A percentile compares a stretch with the other conserved stretches of the same genome.
Evolutionary conservation across 2,329 filamentous ascomycete genomes (phyloP).

Genomic region (Exophiala sp.): DNA sequence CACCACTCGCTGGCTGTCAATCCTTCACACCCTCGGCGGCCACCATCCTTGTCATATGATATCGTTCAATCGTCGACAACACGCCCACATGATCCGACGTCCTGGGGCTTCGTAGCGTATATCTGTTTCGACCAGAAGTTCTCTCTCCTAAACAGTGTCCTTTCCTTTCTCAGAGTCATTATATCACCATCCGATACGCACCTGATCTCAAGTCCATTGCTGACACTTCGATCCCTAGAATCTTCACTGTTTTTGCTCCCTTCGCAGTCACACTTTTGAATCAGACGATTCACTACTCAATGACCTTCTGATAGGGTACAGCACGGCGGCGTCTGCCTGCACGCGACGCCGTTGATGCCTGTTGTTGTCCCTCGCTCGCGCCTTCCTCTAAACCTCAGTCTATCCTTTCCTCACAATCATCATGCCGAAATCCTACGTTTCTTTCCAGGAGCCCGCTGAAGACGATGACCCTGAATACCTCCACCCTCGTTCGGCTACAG

Average conservation of each 20-base stretch:
- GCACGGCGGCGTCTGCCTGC: conserved; percentile 18
- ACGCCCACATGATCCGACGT: not conserved
- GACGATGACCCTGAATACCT: conserved; percentile 13
- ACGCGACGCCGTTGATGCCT: conserved; percentile 9
- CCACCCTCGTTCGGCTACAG: conserved; percentile 1
- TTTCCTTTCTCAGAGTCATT: too few species aligned
- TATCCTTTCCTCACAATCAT: conserved; percentile 2
- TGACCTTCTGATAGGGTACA: conserved; percentile 16
- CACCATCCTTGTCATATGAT: not conserved
- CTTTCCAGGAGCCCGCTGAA: conserved; percentile 16
- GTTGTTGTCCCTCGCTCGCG: not conserved
- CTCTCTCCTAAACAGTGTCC: too few species aligned
- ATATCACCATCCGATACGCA: too few species aligned
- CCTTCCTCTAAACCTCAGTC: not conserved
- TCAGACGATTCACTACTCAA: conserved; percentile 1
- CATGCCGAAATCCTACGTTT: conserved; percentile 24
- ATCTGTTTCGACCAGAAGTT: not conserved
- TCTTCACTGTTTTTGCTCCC: not conserved
- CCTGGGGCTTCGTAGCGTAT: not conserved
- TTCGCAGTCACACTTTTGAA: too few species aligned
- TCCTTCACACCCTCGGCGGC: not conserved
- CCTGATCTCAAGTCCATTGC: not conserved
- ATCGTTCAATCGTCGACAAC: not conserved
- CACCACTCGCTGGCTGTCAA: not conserved
- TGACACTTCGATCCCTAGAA: not conserved